Conservation (phyloP, 331 rosid species). For the Erythrophleum ivorense region DNA sequence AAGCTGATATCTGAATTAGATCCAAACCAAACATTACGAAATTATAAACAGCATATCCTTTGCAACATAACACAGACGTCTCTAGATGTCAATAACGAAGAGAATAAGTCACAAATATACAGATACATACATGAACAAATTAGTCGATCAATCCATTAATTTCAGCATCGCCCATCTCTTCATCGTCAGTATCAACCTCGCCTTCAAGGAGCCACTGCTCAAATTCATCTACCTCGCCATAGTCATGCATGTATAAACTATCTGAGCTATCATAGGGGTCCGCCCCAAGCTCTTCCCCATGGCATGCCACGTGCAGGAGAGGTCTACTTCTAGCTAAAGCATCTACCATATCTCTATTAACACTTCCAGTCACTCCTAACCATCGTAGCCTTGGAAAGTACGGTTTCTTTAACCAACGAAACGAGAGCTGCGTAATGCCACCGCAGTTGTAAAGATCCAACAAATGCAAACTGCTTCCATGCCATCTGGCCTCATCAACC, state of each 20-base stretch:
- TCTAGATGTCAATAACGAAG: not conserved
- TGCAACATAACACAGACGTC: conserved; percentile 9
- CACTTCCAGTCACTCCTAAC: conserved; percentile 89
- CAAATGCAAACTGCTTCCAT: conserved; percentile 71
- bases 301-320: conserved; percentile 79
- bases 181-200: conserved; percentile 59
- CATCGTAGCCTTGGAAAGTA: conserved; percentile 94
- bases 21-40: not conserved
- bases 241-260: conserved; percentile 59
- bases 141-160: conserved; percentile 47
- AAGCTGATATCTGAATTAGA: not conserved
- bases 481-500: conserved; percentile 70
- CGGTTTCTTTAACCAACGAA: conserved; percentile 88
- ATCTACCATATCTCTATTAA: conserved; percentile 81
- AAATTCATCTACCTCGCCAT: conserved; percentile 82
- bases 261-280: conserved; percentile 68
- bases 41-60: conserved; percentile 3
- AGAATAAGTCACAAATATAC: conserved; percentile 14
- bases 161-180: conserved; percentile 74
- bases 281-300: conserved; percentile 84
- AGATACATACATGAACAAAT: conserved; percentile 17
- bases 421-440: conserved; percentile 79
- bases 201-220: conserved; percentile 84
- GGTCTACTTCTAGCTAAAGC: conserved; percentile 86
- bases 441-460: conserved; percentile 90